These are phyloP conservation scores for Cyberlindnera maritima DNA, from an alignment of 805 yeast genomes.

Conservation along the genomic window DNA sequence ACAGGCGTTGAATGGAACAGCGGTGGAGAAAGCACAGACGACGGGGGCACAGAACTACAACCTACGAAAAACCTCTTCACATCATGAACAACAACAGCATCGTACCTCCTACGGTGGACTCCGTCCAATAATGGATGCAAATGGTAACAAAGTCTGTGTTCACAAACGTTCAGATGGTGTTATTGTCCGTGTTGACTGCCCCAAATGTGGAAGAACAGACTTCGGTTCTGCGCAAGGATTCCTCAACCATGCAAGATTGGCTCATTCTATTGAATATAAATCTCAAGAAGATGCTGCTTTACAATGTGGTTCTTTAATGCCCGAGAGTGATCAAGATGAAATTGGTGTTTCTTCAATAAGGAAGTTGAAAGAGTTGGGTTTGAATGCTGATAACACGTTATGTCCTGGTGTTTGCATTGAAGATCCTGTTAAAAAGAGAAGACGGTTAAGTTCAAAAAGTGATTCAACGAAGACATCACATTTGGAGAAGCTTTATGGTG, in stretches of 20 bases:
- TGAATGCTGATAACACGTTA: constrained; percentile 43
- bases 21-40: background rate
- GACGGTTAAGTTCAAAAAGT: constrained; percentile 11
- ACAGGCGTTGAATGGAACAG: background rate
- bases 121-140: constrained; percentile 45
- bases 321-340: constrained; percentile 54
- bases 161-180: constrained; percentile 70
- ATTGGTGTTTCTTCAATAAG: constrained; percentile 42
- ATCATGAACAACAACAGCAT: constrained; percentile 30
- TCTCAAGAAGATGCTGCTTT: constrained; percentile 75
- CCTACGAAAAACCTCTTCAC: constrained; percentile 11
- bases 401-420: constrained; percentile 22
- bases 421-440: constrained; percentile 20
- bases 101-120: constrained; percentile 40
- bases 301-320: constrained; percentile 56
- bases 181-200: constrained; percentile 64
- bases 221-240: constrained; percentile 82
- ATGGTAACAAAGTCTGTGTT: constrained; percentile 45
- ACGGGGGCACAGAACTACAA: constrained; percentile 6
- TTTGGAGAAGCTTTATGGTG: constrained; percentile 17
- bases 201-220: constrained; percentile 62
- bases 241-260: constrained; percentile 70
- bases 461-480: constrained; percentile 6
- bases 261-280: constrained; percentile 67
- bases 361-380: constrained; percentile 32